Base-by-base conservation (phyloP, 2,329 filamentous ascomycete genomes). In the Neonectria punicea region DNA sequence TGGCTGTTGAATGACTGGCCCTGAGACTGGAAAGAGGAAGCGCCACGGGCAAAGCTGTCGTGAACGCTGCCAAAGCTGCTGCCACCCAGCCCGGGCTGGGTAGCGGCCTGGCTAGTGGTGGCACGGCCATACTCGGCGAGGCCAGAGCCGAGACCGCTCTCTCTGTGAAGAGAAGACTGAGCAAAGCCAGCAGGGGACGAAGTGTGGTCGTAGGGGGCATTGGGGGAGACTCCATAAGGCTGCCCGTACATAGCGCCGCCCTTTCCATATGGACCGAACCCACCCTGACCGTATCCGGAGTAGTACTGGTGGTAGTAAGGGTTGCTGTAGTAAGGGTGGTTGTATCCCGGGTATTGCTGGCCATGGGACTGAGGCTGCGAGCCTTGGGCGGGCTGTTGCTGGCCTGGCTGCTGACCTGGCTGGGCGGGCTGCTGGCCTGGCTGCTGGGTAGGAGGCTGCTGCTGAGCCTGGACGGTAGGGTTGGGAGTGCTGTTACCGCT, bases 401-500 rank as follows among this genome's bases (percentile, higher is more conserved):
- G 81, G 32, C 89, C 85, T n/a, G 69, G 75, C 63, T 77, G 79
- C 70, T 80, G 79, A 65, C 84, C 83, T 59, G 80, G 81, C 68
- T 80, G 80, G 14, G 72, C 75, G 30, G 74, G 76, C 53, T 75
- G 78, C 70, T 81, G 79, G 83, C 84, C 75, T 36, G 74, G 76
- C 53, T 75, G 78, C 71, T 81, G 79, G 83, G 84, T 30, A 81
- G 81, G 54, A 65, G 84, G 82, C 36, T 82, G 81, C 59, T 82
- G 80, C 72, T 87, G 86, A 51, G 81, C 82, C 75, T 87, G 86
- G 11, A 82, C 81, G 44, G 90, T 86, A 30, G 94, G 94, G 82
- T 97, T 96, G 39, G 95, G 94, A 2, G 94, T 98, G 74, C 92
- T 95, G 79, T 96, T 92, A 49, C 94, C 95, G 77, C 93, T 97